Conservation (phyloP, 371 early-diverging fungal species). For the Polyrhizophydium stewartii region DNA sequence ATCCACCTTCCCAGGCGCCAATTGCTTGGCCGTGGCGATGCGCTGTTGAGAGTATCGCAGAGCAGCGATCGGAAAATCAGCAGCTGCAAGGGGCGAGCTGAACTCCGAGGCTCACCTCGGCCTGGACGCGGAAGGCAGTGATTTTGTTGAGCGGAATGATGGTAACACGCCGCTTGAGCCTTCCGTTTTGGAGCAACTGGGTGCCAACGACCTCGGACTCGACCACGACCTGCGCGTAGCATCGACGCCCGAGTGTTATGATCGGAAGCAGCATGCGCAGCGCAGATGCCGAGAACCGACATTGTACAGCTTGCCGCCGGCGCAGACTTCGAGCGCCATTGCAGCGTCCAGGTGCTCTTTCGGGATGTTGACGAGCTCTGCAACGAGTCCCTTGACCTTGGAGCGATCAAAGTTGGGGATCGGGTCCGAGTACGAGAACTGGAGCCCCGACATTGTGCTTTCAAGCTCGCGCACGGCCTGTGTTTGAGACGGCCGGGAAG, state of each 20-base stretch:
- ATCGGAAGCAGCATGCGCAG: background rate
- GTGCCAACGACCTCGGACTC: conserved; percentile 85
- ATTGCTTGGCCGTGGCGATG: conserved; percentile 61
- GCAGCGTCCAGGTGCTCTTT: conserved; percentile 57
- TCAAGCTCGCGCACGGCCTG: conserved; percentile 28
- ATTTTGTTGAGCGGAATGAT: conserved; percentile 98
- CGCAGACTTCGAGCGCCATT: conserved; percentile 88
- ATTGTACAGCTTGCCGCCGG: conserved; percentile 89
- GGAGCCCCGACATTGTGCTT: conserved; percentile 23
- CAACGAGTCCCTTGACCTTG: conserved; percentile 89
- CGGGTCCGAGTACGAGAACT: conserved; percentile 42
- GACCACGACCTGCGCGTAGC: conserved; percentile 73
- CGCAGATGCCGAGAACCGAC: conserved; percentile 49
- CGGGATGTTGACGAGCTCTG: conserved; percentile 74
- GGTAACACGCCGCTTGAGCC: conserved; percentile 80
- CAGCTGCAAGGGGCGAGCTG: background rate
- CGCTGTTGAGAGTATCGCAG: conserved; percentile 27
- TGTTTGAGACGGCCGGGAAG: background rate
- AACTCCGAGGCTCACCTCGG: conserved; percentile 44
- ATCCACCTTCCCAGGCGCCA: conserved; percentile 80
- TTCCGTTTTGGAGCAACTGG: conserved; percentile 76
- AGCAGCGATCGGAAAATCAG: background rate
- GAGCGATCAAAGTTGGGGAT: conserved; percentile 69
- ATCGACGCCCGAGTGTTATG: background rate
- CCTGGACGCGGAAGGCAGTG: conserved; percentile 53